Evolutionary conservation across 2,329 filamentous ascomycete species (phyloP).

Genomic region (Chrysosporium keratinophilum): DNA sequence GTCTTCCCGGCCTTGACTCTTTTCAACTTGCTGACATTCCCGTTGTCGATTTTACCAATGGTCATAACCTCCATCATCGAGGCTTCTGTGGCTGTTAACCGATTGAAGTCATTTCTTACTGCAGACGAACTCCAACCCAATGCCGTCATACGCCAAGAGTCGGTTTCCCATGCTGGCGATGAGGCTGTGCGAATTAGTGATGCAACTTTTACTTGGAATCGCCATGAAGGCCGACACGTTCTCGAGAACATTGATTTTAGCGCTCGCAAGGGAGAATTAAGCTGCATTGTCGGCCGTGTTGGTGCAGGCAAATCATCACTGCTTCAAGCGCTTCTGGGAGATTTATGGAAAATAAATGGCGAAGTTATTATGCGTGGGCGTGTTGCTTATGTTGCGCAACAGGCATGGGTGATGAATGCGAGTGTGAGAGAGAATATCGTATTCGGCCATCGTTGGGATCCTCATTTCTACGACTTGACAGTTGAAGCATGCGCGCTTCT

Average conservation of each 20-base stretch:
- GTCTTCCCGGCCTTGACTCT: conserved; percentile 87
- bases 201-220: conserved; percentile 90
- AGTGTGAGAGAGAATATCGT: conserved; percentile 95
- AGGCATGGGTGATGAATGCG: conserved; percentile 95
- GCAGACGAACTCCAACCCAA: conserved; percentile 85
- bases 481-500: conserved; percentile 80
- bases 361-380: conserved; percentile 71
- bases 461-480: conserved; percentile 86
- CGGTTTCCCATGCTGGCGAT: conserved; percentile 67
- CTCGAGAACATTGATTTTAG: conserved; percentile 79
- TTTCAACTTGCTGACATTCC: conserved; percentile 94
- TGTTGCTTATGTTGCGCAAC: conserved; percentile 85
- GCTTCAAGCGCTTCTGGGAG: conserved; percentile 75
- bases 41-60: conserved; percentile 88
- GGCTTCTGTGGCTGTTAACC: conserved; percentile 79
- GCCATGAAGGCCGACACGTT: conserved; percentile 56
- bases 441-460: conserved; percentile 89
- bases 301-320: conserved; percentile 91
- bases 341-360: conserved; percentile 81
- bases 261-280: conserved; percentile 84
- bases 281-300: conserved; percentile 88
- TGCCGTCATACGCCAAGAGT: conserved; percentile 60
- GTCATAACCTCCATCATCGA: conserved; percentile 95
- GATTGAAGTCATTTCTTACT: conserved; percentile 71
- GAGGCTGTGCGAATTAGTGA: conserved; percentile 75